phyloP scores from a whole-genome alignment of 768 basidiomycete genomes.

The Coprinopsis sp. region DNA sequence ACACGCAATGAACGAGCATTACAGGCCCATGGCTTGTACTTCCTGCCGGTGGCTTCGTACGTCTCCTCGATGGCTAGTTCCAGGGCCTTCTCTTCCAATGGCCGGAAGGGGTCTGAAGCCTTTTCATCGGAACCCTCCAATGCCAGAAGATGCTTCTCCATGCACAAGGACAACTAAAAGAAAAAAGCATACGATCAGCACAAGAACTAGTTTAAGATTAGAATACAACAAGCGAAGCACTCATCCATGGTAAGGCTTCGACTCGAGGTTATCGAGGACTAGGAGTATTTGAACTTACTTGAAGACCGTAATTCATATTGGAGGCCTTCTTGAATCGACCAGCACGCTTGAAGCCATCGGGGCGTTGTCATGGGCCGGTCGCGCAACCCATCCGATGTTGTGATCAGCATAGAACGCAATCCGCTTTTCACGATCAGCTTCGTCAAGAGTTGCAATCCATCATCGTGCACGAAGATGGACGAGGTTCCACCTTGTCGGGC shows the following conservation, averaged over 20 bases:
- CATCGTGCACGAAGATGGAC: constrained; percentile 77
- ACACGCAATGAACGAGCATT: constrained; percentile 74
- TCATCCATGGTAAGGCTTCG: no score
- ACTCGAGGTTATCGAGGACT: background rate
- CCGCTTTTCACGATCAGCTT: constrained; percentile 60
- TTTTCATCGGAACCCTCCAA: constrained; percentile 39
- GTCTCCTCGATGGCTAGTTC: constrained; percentile 72
- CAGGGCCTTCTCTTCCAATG: constrained; percentile 69
- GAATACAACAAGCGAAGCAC: background rate
- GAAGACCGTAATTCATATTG: constrained; percentile 81
- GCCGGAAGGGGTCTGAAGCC: constrained; percentile 35
- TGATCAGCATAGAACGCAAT: constrained; percentile 72
- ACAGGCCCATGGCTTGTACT: constrained; percentile 71
- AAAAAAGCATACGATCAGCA: constrained; percentile 1
- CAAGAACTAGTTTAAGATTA: background rate
- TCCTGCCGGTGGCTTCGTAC: constrained; percentile 50
- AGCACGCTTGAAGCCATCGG: constrained; percentile 72
- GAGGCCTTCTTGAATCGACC: constrained; percentile 90
- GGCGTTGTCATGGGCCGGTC: constrained; percentile 61
- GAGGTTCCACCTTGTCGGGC: constrained; percentile 86
- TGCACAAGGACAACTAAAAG: constrained; percentile 60
- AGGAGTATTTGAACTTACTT: constrained; percentile 22
- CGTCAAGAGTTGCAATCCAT: constrained; percentile 68
- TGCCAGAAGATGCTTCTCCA: constrained; percentile 47
- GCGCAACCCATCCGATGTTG: constrained; percentile 80